Percentiles rank a stretch among this genome's conserved stretches.
Conservation (phyloP, 306 rosid species). For the Vigna radiata region DNA sequence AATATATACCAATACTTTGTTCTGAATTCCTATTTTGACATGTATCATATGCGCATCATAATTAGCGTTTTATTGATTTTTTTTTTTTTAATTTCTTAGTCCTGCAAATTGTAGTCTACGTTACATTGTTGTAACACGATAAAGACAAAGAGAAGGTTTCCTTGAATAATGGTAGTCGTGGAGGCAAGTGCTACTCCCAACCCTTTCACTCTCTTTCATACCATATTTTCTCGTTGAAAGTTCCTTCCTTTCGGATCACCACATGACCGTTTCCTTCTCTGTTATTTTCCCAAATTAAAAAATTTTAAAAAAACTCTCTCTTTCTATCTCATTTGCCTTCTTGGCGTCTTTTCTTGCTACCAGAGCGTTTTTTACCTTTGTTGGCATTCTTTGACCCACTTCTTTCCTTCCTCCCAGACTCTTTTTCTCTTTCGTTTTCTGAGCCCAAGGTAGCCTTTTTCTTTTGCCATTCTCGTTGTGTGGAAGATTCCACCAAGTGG, state of each 20-base stretch:
- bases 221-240: conserved; percentile 36
- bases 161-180: conserved; percentile 65
- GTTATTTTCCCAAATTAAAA: conserved; percentile 43
- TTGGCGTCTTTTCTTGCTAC: conserved; percentile 53
- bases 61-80: background rate
- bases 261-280: conserved; percentile 68
- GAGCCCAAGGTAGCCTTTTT: conserved; percentile 48
- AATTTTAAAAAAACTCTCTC: background rate
- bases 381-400: conserved; percentile 64
- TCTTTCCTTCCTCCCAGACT: conserved; percentile 39
- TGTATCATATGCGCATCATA: background rate
- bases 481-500: conserved; percentile 60
- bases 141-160: conserved; percentile 48
- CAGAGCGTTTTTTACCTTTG: conserved; percentile 45
- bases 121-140: background rate
- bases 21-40: background rate
- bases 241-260: conserved; percentile 70
- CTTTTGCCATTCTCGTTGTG: conserved; percentile 42
- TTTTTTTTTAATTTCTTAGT: background rate
- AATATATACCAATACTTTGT: no score
- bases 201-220: conserved; percentile 25
- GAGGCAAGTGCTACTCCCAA: conserved; percentile 43
- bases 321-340: conserved; percentile 17
- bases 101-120: background rate
- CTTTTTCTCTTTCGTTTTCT: conserved; percentile 23